Base-by-base conservation (phyloP, 352 stramenopile genomes). In the Aphanomyces stellatus region DNA sequence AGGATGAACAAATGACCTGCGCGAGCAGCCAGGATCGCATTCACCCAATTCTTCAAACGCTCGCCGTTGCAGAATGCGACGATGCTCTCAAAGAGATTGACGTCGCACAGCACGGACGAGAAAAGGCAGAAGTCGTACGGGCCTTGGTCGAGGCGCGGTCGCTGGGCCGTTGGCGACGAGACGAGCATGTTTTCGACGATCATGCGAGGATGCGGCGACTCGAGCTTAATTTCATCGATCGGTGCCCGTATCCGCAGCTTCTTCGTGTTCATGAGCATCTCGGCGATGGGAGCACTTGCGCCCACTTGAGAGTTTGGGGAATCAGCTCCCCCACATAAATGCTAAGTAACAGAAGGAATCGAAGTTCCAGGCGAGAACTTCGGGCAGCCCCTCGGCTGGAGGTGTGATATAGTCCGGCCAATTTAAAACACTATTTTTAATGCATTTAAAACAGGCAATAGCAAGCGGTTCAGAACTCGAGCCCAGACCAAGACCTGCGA, bases 41-140 rank as follows among this genome's bases (percentile, higher is more conserved):
- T 67, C n/a, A 49, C 34, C 60, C 60, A 67, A 25, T 67, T 19
- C 34, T 67, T 67, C 30, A 51, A 40, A 19, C 48, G 51, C 7
- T 37, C 37, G 24, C 60, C 60, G n/a, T 8, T 27, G 27, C 60
- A 59, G 28, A 57, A 67, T 17, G 22, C 22, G 4, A 67, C n/a
- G 28, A 67, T 67, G 49, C 48, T 35, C 28, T 67, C 60, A 42
- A 67, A 67, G 19, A 67, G n/a, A 24, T 51, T 43, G 10, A 17
- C 37, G 60, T 67, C 60, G 49, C 60, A 67, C 28, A 67, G 60
- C 13, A 67, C 60, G 46, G 60, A 56, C 43, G 60, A 59, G 25
- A 59, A 67, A 6, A 67, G 60, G n/a, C 37, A 42, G 8, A 34
- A n/a, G 22, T 55, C 22, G 15, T 15, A 31, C 28, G 13, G 60